Percentiles rank a stretch among this genome's conserved stretches.
Evolutionary conservation across 768 basidiomycete genomes (phyloP).

Genomic region (Pleurotus sapidus): DNA sequence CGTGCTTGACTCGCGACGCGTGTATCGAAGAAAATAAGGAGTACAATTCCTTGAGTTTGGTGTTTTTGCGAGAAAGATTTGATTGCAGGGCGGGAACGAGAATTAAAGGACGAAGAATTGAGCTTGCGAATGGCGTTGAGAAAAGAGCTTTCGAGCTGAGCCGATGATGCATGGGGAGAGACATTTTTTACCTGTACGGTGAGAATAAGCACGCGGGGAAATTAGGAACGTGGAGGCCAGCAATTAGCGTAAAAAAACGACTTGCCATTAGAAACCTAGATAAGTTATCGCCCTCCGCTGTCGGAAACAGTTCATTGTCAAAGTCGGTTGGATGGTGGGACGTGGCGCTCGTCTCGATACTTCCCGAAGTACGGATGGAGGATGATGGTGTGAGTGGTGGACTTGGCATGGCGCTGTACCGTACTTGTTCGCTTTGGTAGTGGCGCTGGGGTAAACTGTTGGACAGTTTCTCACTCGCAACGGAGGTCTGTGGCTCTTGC

Average conservation of each 20-base stretch:
- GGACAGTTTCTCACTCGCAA: background rate
- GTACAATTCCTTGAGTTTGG: slow-evolving; percentile 47
- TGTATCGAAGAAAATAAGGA: slow-evolving; percentile 60
- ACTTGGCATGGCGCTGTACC: slow-evolving; percentile 36
- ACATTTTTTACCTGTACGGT: slow-evolving; percentile 37
- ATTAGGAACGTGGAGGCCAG: no score
- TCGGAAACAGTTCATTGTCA: slow-evolving; percentile 12
- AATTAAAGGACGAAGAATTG: background rate
- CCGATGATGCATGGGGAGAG: slow-evolving; percentile 16
- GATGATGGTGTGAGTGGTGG: slow-evolving; percentile 56
- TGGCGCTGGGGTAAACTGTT: no score
- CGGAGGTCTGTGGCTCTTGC: background rate
- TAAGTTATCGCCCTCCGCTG: slow-evolving; percentile 10
- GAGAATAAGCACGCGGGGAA: background rate
- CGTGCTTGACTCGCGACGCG: slow-evolving; percentile 42
- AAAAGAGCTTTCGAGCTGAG: slow-evolving; percentile 26
- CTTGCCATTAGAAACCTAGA: slow-evolving; percentile 17
- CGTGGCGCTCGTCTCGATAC: slow-evolving; percentile 11
- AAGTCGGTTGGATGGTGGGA: slow-evolving; percentile 8
- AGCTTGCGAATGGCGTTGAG: background rate
- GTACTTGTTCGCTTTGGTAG: background rate
- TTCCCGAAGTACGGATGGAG: slow-evolving; percentile 16
- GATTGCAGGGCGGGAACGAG: background rate
- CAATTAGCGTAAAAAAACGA: background rate
- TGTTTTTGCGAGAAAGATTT: background rate